Conservation (phyloP, 2,329 filamentous ascomycete species). For the Beauveria asiatica region DNA sequence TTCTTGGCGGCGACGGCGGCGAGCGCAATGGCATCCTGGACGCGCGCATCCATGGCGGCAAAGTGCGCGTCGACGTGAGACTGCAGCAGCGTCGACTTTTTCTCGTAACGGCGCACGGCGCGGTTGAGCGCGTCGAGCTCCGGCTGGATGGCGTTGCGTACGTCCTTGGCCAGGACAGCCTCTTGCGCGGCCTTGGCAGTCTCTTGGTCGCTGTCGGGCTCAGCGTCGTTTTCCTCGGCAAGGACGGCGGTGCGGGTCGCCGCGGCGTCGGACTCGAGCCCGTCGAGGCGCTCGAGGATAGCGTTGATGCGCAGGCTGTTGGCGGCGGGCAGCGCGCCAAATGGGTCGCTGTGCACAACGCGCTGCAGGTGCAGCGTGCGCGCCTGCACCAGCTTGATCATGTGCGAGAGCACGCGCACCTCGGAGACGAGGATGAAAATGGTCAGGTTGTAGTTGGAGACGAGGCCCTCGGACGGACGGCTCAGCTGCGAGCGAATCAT, state of each 20-base stretch:
- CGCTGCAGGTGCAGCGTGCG: conserved; percentile 77
- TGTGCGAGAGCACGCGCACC: conserved; percentile 70
- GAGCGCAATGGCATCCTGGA: conserved; percentile 73
- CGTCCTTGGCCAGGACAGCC: conserved; percentile 42
- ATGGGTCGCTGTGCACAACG: conserved; percentile 50
- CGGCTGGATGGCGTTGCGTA: conserved; percentile 60
- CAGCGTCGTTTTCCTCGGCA: conserved; percentile 18
- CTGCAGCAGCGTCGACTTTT: conserved; percentile 67
- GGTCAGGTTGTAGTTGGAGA: conserved; percentile 87
- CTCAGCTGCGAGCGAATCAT: conserved; percentile 72
- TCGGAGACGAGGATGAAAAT: conserved; percentile 86
- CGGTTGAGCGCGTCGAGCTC: conserved; percentile 84
- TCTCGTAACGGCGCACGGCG: conserved; percentile 85
- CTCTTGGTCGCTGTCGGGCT: conserved; percentile 20
- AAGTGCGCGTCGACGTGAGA: conserved; percentile 71
- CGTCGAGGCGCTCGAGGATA: conserved; percentile 57
- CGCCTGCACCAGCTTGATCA: conserved; percentile 70
- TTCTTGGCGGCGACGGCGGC: conserved; percentile 63
- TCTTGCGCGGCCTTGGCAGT: conserved; percentile 29
- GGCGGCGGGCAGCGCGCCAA: conserved; percentile 20
- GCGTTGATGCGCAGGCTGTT: conserved; percentile 41
- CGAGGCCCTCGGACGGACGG: conserved; percentile 72
- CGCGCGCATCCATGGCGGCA: conserved; percentile 57
- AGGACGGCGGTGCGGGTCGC: conserved; percentile 23
- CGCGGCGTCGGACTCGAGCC: conserved; percentile 47